phyloP scores from a whole-genome alignment of 371 early-diverging fungal genomes.

The Synchytrium microbalum region DNA sequence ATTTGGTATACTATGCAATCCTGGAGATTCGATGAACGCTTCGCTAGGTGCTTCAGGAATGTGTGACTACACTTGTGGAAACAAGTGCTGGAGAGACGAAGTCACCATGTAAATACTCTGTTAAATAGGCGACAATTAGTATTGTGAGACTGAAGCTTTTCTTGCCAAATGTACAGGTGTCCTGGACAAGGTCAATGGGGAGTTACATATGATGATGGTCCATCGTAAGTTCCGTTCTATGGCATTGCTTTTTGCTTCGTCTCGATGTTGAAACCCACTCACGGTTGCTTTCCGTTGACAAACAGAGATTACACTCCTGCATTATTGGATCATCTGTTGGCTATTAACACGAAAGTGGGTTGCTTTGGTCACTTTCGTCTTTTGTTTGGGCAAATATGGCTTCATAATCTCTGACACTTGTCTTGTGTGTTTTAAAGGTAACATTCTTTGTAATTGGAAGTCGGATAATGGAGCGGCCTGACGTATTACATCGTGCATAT shows the following conservation, averaged over 20 bases:
- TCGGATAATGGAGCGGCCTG: slow-evolving; percentile 47
- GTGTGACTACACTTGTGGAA: neutral
- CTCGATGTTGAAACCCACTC: too few relatives aligned
- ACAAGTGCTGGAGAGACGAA: neutral
- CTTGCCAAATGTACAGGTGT: too few relatives aligned
- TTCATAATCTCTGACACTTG: too few relatives aligned
- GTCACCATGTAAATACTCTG: too few relatives aligned
- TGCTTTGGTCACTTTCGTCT: too few relatives aligned
- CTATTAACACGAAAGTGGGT: too few relatives aligned
- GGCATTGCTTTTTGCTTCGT: too few relatives aligned
- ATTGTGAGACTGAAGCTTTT: too few relatives aligned
- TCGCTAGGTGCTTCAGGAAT: neutral
- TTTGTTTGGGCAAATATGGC: too few relatives aligned
- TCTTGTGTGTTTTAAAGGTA: neutral
- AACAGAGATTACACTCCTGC: neutral
- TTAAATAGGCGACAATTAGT: too few relatives aligned
- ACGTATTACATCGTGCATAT: slow-evolving; percentile 17
- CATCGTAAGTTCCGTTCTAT: neutral
- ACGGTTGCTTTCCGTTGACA: neutral
- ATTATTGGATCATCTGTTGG: neutral
- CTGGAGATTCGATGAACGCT: neutral
- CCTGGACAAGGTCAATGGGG: neutral
- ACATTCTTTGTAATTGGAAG: slow-evolving; percentile 55
- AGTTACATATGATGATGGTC: slow-evolving; percentile 5
- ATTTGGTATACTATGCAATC: neutral